Conservation (phyloP, 352 stramenopile species). For the Globisporangium nunn region DNA sequence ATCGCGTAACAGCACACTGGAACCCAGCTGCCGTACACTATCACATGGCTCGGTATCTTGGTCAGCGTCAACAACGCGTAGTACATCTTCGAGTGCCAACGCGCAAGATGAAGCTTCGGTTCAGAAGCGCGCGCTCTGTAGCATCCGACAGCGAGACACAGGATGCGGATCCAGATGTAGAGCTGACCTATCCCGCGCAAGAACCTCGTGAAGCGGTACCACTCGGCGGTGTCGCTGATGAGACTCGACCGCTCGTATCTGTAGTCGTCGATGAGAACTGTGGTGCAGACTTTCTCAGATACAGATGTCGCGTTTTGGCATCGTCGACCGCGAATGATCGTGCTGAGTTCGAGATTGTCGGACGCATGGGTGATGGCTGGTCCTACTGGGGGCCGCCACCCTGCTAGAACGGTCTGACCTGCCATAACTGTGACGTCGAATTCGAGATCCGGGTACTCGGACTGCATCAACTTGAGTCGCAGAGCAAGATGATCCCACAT, state of each 20-base stretch:
- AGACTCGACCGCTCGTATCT: conserved; percentile 41
- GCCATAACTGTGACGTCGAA: conserved; percentile 23
- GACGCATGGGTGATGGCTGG: neutral
- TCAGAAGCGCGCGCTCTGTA: conserved; percentile 14
- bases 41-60: conserved; percentile 21
- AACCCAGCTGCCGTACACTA: conserved; percentile 32
- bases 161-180: conserved; percentile 45
- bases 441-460: conserved; percentile 19
- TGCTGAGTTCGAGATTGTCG: conserved; percentile 24
- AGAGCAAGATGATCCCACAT: conserved; percentile 27
- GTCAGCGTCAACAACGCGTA: conserved; percentile 10
- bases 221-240: conserved; percentile 26
- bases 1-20: conserved; percentile 20
- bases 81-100: conserved; percentile 2
- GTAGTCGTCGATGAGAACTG: conserved; percentile 42
- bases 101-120: conserved; percentile 1
- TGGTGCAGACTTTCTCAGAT: conserved; percentile 12
- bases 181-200: conserved; percentile 26
- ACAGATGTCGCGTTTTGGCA: conserved; percentile 4
- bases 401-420: conserved; percentile 10
- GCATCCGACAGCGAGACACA: conserved; percentile 16
- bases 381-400: conserved; percentile 8
- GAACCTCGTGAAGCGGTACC: conserved; percentile 17
- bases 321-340: conserved; percentile 22
- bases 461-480: conserved; percentile 14